These are phyloP conservation scores for Chalciporus sphaerocephalus DNA, from an alignment of 768 basidiomycete species.

Conservation along the genomic window DNA sequence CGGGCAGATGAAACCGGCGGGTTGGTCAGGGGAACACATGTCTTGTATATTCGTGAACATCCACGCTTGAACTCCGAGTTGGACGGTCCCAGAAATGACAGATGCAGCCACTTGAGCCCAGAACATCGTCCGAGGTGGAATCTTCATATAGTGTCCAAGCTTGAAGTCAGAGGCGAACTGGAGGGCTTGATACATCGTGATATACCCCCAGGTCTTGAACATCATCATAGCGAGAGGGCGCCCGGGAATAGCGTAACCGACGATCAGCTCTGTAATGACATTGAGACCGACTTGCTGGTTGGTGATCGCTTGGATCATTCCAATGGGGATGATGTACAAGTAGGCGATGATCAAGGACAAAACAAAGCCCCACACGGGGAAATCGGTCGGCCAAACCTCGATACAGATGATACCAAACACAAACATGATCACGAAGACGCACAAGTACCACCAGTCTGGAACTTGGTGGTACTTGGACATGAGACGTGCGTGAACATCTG, in stretches of 20 bases:
- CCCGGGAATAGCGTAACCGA: conserved; percentile 54
- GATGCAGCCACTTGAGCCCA: conserved; percentile 63
- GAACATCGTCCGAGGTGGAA: conserved; percentile 65
- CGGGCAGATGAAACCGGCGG: conserved; percentile 28
- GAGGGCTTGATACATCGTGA: conserved; percentile 61
- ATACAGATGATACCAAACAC: conserved; percentile 59
- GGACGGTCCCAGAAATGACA: conserved; percentile 59
- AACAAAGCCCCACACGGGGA: conserved; percentile 43
- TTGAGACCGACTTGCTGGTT: conserved; percentile 70
- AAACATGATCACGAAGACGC: conserved; percentile 45
- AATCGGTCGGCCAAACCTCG: conserved; percentile 57
- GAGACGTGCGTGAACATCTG: conserved; percentile 57
- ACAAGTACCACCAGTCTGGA: conserved; percentile 58
- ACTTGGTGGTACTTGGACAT: conserved; percentile 57
- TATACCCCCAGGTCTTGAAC: conserved; percentile 70
- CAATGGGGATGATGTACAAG: conserved; percentile 73
- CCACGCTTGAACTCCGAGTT: conserved; percentile 64
- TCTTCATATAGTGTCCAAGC: conserved; percentile 70
- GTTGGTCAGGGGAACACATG: conserved; percentile 27
- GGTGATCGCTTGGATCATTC: conserved; percentile 74
- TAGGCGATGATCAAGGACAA: conserved; percentile 41
- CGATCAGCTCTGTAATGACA: conserved; percentile 71
- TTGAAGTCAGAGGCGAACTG: conserved; percentile 73
- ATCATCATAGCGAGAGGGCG: conserved; percentile 76
- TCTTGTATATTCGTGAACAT: conserved; percentile 40